Evolutionary conservation across 805 yeast species (phyloP).

Genomic region (Ogataea trehaloabstinens): DNA sequence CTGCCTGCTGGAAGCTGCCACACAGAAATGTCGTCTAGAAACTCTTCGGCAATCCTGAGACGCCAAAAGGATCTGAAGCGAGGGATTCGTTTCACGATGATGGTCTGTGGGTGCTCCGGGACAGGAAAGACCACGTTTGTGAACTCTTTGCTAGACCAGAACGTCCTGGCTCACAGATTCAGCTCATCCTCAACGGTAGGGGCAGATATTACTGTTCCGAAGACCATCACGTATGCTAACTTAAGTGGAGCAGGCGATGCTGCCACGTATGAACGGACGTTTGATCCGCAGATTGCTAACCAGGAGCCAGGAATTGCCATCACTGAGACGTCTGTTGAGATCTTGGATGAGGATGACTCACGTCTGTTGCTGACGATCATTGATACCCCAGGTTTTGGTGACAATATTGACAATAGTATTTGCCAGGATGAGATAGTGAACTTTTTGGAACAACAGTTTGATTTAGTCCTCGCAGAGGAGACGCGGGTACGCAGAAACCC

Average conservation of each 20-base stretch:
- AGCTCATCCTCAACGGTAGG: slow-evolving; percentile 34
- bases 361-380: slow-evolving; percentile 52
- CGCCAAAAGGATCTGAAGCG: slow-evolving; percentile 67
- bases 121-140: slow-evolving; percentile 78
- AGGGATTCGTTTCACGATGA: slow-evolving; percentile 69
- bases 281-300: slow-evolving; percentile 58
- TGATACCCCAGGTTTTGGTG: slow-evolving; percentile 63
- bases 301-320: slow-evolving; percentile 76
- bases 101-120: slow-evolving; percentile 73
- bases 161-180: slow-evolving; percentile 59
- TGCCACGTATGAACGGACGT: slow-evolving; percentile 54
- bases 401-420: slow-evolving; percentile 56
- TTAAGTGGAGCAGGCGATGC: slow-evolving; percentile 56
- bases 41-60: slow-evolving; percentile 35
- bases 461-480: slow-evolving; percentile 78
- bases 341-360: slow-evolving; percentile 59
- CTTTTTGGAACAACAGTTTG: slow-evolving; percentile 75
- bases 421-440: slow-evolving; percentile 65
- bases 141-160: slow-evolving; percentile 63
- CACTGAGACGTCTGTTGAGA: slow-evolving; percentile 62
- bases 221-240: slow-evolving; percentile 58
- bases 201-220: slow-evolving; percentile 31
- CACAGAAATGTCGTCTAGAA: slow-evolving; percentile 18
- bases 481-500: slow-evolving; percentile 86
- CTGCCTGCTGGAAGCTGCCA: too few species aligned